A percentile compares a stretch with the other conserved stretches of the same genome.
Evolutionary conservation across 495 filamentous ascomycete species (phyloP).

Genomic region (Aspergillus wentii): DNA sequence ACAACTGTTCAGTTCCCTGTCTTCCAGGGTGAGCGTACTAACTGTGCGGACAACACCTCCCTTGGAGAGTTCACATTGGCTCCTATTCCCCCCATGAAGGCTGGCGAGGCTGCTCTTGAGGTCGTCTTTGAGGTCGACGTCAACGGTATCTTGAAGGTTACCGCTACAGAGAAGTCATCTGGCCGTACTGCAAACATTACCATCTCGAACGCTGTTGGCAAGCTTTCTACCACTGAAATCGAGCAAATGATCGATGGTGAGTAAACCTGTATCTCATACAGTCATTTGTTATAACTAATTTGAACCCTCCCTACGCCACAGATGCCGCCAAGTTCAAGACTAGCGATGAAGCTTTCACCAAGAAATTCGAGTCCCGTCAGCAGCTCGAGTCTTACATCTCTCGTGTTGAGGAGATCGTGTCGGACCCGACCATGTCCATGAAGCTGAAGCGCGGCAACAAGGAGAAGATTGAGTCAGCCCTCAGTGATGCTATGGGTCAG

Average conservation of each 20-base stretch:
- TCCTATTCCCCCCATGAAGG: constrained; percentile 95
- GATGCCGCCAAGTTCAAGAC: constrained; percentile 99
- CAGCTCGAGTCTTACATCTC: constrained; percentile 99
- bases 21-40: constrained; percentile 98
- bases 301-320: constrained; percentile 21
- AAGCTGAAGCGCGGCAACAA: constrained; percentile 98
- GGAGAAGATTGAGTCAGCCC: constrained; percentile 96
- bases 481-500: constrained; percentile 81
- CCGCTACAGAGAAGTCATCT: constrained; percentile 97
- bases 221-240: constrained; percentile 91
- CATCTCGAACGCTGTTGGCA: constrained; percentile 99
- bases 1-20: constrained; percentile 97
- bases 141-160: constrained; percentile 99
- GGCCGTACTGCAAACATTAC: constrained; percentile 98
- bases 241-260: constrained; percentile 93
- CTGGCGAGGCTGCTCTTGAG: constrained; percentile 95
- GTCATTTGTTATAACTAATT: not conserved
- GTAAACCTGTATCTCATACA: constrained; percentile 18
- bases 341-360: constrained; percentile 96
- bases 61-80: constrained; percentile 98
- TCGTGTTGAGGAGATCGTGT: constrained; percentile 97
- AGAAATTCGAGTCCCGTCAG: constrained; percentile 97
- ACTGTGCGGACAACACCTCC: constrained; percentile 99
- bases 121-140: constrained; percentile 99
- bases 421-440: constrained; percentile 89